phyloP scores from a whole-genome alignment of 176 grass and related monocot genomes.

The Zoysia japonica region DNA sequence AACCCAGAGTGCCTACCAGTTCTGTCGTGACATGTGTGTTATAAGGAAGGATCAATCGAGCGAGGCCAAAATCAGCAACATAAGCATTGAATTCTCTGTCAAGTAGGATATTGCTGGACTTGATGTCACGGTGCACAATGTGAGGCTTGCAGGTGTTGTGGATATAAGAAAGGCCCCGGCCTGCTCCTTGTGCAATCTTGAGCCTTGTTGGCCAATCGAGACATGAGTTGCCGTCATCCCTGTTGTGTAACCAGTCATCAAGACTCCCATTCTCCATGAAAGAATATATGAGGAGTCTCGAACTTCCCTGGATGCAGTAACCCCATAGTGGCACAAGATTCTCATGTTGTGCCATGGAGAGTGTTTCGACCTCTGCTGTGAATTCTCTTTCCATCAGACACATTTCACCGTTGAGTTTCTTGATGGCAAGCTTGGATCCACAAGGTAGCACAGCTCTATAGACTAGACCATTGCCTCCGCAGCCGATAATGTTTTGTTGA shows the following conservation, averaged over 20 bases:
- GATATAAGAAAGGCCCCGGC: conserved; percentile 76
- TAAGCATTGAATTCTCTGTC: conserved; percentile 70
- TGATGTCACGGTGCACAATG: conserved; percentile 89
- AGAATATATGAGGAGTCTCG: conserved; percentile 81
- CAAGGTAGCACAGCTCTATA: conserved; percentile 69
- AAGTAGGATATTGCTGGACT: conserved; percentile 93
- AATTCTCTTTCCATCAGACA: conserved; percentile 89
- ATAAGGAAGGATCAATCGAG: conserved; percentile 79
- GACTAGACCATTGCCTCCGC: conserved; percentile 84
- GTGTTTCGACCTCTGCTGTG: conserved; percentile 74
- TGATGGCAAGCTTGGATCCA: conserved; percentile 77
- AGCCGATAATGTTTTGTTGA: conserved; percentile 79
- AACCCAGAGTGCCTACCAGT: conserved; percentile 81
- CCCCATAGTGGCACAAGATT: conserved; percentile 79
- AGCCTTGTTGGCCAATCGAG: conserved; percentile 82
- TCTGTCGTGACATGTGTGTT: conserved; percentile 90
- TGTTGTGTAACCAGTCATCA: conserved; percentile 90
- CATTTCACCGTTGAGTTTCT: conserved; percentile 76
- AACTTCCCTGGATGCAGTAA: conserved; percentile 70
- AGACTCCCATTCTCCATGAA: conserved; percentile 98
- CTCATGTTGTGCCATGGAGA: conserved; percentile 73
- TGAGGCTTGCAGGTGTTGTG: conserved; percentile 77
- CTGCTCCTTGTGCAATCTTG: conserved; percentile 71
- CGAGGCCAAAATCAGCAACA: conserved; percentile 88
- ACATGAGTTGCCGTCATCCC: conserved; percentile 35